Base-by-base conservation (phyloP, 2,329 filamentous ascomycete genomes). In the Aspergillus sp. region DNA sequence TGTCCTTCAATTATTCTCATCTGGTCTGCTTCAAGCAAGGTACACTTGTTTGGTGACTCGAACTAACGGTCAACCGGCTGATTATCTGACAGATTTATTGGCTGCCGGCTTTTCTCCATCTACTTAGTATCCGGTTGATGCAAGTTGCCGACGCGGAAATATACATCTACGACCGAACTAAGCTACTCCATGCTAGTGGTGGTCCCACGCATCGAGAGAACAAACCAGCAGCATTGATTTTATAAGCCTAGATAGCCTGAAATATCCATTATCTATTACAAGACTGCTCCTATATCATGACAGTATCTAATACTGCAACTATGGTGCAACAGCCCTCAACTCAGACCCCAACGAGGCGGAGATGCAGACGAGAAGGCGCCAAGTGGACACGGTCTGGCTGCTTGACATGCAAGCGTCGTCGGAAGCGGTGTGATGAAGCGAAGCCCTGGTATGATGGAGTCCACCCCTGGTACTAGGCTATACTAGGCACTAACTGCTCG, bases 341-440 rank as follows among this genome's bases (percentile, higher is more conserved):
- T 5, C 59, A 50, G 42, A 25, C 8, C 38, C 36, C 56, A 8
- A 42, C 54, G 6, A 63, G 59, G 19, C 71, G 68, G 49, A 68
- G 68, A 51, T 59, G 59, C 57, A 68, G 69, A 54, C 65, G 63
- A 57, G 68, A 68, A n/a, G 70, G 72, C 17, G 68, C 66, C 7
- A 68, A 67, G 59, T 77, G 75, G 75, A 74, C 73, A 63, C 73
- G 75, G 11, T 75, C 74, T 2, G 75, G 74, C n/a, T 77, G 75
- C 50, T 57, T 77, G n/a, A 77, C 75, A 3, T 77, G 75, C 63
- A 77, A 77, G 58, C 71, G 66, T 57, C 71, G 75, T 39, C 70
- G 74, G 30, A 77, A 77, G 61, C 70, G 72, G 39, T 77, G 75
- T 39, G 75, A 77, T 60, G 74, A 76, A 64, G 62, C 71, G 21